phyloP scores from a whole-genome alignment of 768 basidiomycete genomes.

The Amanita phalloides region DNA sequence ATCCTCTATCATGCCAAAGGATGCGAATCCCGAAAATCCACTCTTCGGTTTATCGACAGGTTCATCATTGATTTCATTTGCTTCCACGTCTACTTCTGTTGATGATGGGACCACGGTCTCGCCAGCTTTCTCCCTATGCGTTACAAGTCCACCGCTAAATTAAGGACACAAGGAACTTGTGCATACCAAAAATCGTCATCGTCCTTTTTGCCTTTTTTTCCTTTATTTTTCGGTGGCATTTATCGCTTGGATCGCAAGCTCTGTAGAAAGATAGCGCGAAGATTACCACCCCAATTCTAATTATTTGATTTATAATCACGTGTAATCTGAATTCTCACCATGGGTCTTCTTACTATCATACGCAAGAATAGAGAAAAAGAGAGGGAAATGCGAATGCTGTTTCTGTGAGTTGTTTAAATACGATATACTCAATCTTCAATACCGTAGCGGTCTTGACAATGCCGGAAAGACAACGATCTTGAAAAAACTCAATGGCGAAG shows the following conservation, averaged over 20 bases:
- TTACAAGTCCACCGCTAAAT: background rate
- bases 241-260: background rate
- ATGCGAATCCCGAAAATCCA: constrained; percentile 43
- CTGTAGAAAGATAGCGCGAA: background rate
- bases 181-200: constrained; percentile 80
- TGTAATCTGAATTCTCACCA: constrained; percentile 15
- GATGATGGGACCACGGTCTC: constrained; percentile 32
- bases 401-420: constrained; percentile 47
- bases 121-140: constrained; percentile 51
- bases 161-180: constrained; percentile 5
- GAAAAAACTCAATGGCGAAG: constrained; percentile 90
- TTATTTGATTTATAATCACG: background rate
- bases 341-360: constrained; percentile 96
- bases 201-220: constrained; percentile 77
- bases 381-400: constrained; percentile 92
- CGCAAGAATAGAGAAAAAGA: constrained; percentile 93
- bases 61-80: constrained; percentile 20
- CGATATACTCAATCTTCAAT: constrained; percentile 4
- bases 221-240: constrained; percentile 60
- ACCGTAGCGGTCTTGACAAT: constrained; percentile 84
- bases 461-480: constrained; percentile 98
- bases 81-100: constrained; percentile 16
- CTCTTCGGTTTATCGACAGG: constrained; percentile 18
- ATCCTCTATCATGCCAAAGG: constrained; percentile 32
- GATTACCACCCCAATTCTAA: background rate